Conservation (phyloP, 148 eudicot species). For the Limonium bicolor region DNA sequence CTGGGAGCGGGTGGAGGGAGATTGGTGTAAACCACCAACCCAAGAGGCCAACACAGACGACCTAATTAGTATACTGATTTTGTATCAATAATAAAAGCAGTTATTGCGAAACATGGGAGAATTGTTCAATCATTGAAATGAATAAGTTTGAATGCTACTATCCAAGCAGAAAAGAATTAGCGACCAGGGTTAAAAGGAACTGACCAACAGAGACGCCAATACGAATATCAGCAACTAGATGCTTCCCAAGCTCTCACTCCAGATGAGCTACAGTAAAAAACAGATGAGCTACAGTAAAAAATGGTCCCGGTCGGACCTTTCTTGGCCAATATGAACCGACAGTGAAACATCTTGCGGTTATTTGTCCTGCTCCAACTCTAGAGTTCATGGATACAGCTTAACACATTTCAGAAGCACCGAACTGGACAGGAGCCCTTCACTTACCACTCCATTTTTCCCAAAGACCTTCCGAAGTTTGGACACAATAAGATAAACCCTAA, state of each 20-base stretch:
- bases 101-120: too few species aligned
- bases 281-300: conserved; percentile 96
- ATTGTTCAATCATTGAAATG: too few species aligned
- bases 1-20: too few species aligned
- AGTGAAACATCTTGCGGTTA: conserved; percentile 54
- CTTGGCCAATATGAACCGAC: conserved; percentile 88
- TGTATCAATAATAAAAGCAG: too few species aligned
- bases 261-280: conserved; percentile 97
- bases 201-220: conserved; percentile 89
- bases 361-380: conserved; percentile 11
- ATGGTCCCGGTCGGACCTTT: conserved; percentile 93
- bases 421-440: not conserved
- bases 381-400: conserved; percentile 6
- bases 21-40: too few species aligned
- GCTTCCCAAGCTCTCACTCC: conserved; percentile 86
- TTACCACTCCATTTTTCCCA: not conserved
- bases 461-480: not conserved
- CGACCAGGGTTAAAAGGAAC: too few species aligned
- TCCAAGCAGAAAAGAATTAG: too few species aligned
- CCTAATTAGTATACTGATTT: too few species aligned
- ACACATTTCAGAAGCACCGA: not conserved
- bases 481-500: conserved; percentile 10
- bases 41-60: too few species aligned
- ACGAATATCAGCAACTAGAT: conserved; percentile 92
- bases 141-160: too few species aligned